Evolutionary conservation across 225 moss, liverwort and hornwort species (phyloP).

Genomic region (Pseudisothecium myosuroides): DNA sequence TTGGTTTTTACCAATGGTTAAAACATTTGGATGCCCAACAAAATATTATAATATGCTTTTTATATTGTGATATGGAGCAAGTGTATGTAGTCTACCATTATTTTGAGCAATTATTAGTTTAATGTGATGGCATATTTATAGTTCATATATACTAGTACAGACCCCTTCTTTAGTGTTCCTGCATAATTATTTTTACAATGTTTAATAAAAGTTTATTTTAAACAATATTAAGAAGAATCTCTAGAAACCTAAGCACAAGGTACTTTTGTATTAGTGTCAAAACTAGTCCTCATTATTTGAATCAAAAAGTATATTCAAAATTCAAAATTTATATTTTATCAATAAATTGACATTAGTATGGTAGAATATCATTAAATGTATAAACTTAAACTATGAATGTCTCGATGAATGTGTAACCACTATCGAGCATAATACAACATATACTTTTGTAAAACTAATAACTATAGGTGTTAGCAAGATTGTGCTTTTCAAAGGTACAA

Average conservation of each 20-base stretch:
- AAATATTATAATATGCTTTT: not conserved
- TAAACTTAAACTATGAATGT: not conserved
- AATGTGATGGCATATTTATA: not conserved
- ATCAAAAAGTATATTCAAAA: not conserved
- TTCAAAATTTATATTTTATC: not conserved
- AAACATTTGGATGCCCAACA: not conserved
- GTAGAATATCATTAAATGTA: not conserved
- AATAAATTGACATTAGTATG: not conserved
- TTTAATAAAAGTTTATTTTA: not conserved
- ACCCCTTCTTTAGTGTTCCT: accelerated
- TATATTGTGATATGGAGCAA: not conserved
- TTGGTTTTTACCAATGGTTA: too few relatives aligned
- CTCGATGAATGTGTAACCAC: too few relatives aligned
- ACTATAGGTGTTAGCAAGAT: not conserved
- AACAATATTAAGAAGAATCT: not conserved
- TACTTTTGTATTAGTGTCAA: not conserved
- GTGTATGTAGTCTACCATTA: not conserved
- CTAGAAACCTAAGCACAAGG: not conserved
- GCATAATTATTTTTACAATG: not conserved
- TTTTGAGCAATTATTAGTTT: not conserved
- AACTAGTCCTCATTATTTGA: not conserved
- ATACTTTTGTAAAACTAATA: not conserved
- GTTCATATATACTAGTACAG: not conserved
- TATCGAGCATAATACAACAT: too few relatives aligned
- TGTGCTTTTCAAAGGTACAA: not conserved